phyloP scores from a whole-genome alignment of 2,329 filamentous ascomycete genomes.

The Pseudogymnoascus sp. region DNA sequence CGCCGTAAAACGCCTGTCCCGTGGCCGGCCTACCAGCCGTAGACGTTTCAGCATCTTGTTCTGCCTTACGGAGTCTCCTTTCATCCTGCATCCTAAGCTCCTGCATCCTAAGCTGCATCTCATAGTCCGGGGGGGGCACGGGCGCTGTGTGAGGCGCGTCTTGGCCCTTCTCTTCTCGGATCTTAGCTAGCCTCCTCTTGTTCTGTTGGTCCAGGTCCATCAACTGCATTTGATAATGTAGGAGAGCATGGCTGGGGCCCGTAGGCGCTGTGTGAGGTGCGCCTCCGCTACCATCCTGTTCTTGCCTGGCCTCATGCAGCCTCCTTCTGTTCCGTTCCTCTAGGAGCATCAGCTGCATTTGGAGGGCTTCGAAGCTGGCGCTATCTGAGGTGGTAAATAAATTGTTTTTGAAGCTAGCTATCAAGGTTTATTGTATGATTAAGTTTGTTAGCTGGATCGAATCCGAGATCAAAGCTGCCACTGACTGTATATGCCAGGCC shows the following conservation, averaged over 20 bases:
- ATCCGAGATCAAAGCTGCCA: background rate
- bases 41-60: constrained; percentile 67
- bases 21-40: constrained; percentile 29
- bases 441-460: background rate
- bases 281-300: constrained; percentile 40
- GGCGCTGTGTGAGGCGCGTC: background rate
- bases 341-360: constrained; percentile 81
- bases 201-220: constrained; percentile 84
- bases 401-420: background rate
- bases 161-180: constrained; percentile 46
- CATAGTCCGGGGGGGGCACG: constrained; percentile 48
- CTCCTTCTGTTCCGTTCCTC: constrained; percentile 85
- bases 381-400: constrained; percentile 36
- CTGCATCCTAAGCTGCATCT: constrained; percentile 84
- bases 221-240: constrained; percentile 84
- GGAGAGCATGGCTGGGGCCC: constrained; percentile 60
- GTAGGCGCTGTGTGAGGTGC: constrained; percentile 29
- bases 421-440: background rate
- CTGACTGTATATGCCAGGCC: background rate
- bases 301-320: constrained; percentile 71
- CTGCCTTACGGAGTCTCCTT: constrained; percentile 75
- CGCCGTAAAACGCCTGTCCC: background rate
- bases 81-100: constrained; percentile 86
- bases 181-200: constrained; percentile 78
- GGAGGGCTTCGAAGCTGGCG: constrained; percentile 77